These are phyloP conservation scores for Erigeron canadensis DNA, from an alignment of 129 eudicot species.

Conservation along the genomic window DNA sequence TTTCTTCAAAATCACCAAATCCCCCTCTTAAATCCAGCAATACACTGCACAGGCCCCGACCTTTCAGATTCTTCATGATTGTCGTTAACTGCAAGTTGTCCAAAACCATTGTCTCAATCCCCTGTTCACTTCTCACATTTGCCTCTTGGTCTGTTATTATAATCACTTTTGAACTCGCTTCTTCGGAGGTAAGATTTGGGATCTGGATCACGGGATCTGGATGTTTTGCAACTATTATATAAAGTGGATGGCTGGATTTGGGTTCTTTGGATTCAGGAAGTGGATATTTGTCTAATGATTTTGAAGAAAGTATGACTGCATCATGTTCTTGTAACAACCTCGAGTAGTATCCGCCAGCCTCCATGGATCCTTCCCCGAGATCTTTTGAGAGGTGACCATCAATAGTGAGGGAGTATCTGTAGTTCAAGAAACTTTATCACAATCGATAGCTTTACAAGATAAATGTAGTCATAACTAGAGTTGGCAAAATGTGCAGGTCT, in stretches of 20 bases:
- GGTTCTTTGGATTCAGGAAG: constrained; percentile 66
- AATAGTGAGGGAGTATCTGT: constrained; percentile 80
- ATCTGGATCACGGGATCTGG: constrained; percentile 34
- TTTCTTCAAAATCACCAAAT: constrained; percentile 52
- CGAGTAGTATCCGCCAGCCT: constrained; percentile 88
- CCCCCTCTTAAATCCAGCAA: constrained; percentile 73
- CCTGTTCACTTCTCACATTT: constrained; percentile 36
- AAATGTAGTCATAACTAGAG: constrained; percentile 6
- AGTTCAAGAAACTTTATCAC: constrained; percentile 21
- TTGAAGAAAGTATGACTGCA: constrained; percentile 62
- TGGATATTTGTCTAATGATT: constrained; percentile 33
- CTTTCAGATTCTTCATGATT: constrained; percentile 63
- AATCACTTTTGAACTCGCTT: constrained; percentile 44
- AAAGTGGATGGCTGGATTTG: constrained; percentile 79
- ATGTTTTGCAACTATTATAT: constrained; percentile 52
- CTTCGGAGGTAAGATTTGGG: constrained; percentile 23
- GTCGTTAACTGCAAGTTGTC: constrained; percentile 49
- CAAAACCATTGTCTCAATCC: constrained; percentile 47
- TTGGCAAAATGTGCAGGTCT: neutral
- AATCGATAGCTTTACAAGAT: neutral
- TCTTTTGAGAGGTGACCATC: constrained; percentile 56
- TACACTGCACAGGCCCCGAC: constrained; percentile 68
- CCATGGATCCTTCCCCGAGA: constrained; percentile 51
- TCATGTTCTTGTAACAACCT: constrained; percentile 75
- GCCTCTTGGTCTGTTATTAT: constrained; percentile 51